Base-by-base conservation (phyloP, 345 rosid genomes). In the Moricandia moricandioides region DNA sequence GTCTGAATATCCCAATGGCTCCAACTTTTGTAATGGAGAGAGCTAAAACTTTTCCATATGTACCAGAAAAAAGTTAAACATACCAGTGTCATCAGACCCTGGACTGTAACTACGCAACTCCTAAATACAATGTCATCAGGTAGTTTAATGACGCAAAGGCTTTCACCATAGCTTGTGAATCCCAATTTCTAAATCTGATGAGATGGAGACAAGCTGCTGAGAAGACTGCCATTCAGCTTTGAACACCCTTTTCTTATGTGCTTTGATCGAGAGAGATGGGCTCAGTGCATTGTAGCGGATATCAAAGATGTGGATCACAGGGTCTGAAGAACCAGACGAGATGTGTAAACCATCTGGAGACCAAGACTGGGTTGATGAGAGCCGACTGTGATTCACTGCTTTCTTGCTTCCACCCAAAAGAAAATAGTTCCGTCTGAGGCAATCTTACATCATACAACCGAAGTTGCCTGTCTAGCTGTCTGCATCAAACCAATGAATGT, bases 171-270 rank as follows among this genome's bases (percentile, higher is more conserved):
- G 64, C 45, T 73, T 68, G 78, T 78, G 81, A 55, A 78, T 61
- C 60, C 81, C 81, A 55, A 78, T 73, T 12, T 59, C 73, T 63
- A 73, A 39, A 68, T 78, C 81, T 61, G 81, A 67, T 30, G 81
- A 78, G 66, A 78, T 78, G 45, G 81, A 78, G 54, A 78, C 74
- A 0, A 78, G 81, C 34, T 67, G 70, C 7, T 49, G 81, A 33
- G 74, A 78, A 9, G 78, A 62, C 6, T 78, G 81, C 81, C 81
- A 78, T 27, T 78, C 81, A 34, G 81, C 81, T 78, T 78, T 78
- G 60, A 78, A 78, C 33, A 78, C 81, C 17, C 81, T 67, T 43
- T 73, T 78, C 67, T 73, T 73, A 45, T 78, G 81, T 62, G 78
- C 66, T 62, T 73, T 68, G 17, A 78, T 54, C 13, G 74, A 78